Conservation (phyloP, 2,329 filamentous ascomycete genomes). For the Microcyclospora pomicola region DNA sequence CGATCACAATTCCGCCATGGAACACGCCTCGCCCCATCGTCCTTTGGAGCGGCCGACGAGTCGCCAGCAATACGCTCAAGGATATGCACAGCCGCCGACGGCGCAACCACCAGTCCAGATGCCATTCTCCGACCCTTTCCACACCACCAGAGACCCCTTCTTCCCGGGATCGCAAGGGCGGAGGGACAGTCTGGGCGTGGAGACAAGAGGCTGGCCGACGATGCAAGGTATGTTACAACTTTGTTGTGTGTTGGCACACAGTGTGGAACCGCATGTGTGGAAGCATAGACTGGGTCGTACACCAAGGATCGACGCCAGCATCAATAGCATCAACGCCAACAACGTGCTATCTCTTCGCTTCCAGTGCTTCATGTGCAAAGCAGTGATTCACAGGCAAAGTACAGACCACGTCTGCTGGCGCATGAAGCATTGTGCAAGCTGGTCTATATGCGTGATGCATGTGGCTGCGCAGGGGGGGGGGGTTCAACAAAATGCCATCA, state of each 20-base stretch:
- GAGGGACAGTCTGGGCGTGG: slow-evolving; percentile 27
- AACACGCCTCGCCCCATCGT: slow-evolving; percentile 22
- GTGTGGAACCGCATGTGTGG: too few species aligned
- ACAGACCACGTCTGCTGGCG: neutral
- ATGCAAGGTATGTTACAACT: slow-evolving; percentile 14
- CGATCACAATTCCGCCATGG: slow-evolving; percentile 3
- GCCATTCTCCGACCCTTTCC: slow-evolving; percentile 34
- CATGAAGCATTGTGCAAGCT: neutral
- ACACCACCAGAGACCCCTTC: slow-evolving; percentile 33
- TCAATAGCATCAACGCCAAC: too few species aligned
- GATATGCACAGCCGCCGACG: slow-evolving; percentile 13
- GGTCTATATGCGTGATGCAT: too few species aligned
- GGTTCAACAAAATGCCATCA: too few species aligned
- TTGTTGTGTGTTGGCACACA: too few species aligned
- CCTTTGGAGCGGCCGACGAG: slow-evolving; percentile 27
- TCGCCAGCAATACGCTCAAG: slow-evolving; percentile 8
- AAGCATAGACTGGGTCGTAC: too few species aligned
- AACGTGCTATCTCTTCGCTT: too few species aligned
- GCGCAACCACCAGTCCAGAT: slow-evolving; percentile 30
- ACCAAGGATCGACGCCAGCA: too few species aligned
- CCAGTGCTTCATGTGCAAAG: too few species aligned
- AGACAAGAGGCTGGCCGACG: slow-evolving; percentile 19
- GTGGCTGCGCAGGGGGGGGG: too few species aligned
- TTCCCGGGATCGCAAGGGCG: slow-evolving; percentile 26
- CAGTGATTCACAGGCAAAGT: too few species aligned